phyloP scores from a whole-genome alignment of 2,329 filamentous ascomycete species.

The Fusarium clavum region DNA sequence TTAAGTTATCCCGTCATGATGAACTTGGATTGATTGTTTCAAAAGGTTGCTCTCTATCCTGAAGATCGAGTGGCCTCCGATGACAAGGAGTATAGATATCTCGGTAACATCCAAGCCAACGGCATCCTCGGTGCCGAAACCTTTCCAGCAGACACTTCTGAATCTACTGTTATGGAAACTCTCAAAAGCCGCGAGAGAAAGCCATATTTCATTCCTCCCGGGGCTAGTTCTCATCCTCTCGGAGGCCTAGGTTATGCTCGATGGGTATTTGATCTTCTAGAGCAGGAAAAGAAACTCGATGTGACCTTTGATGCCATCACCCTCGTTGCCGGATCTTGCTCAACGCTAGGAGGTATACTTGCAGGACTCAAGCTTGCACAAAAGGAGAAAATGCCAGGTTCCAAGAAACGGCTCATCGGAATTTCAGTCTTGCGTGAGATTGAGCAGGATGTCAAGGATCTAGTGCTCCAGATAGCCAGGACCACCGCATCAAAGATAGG shows the following conservation, averaged over 20 bases:
- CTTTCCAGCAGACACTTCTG: conserved; percentile 13
- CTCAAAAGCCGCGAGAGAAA: conserved; percentile 13
- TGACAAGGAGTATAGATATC: conserved; percentile 18
- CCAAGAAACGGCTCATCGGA: conserved; percentile 18
- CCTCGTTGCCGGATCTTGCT: conserved; percentile 27
- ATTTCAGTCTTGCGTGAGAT: conserved; percentile 11
- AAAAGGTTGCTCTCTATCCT: conserved; percentile 28
- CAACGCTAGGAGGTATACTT: conserved; percentile 21
- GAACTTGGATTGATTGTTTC: neutral
- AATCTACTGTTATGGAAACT: conserved; percentile 1
- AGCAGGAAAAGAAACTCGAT: conserved; percentile 17
- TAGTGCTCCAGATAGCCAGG: conserved; percentile 25
- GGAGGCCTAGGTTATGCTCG: conserved; percentile 30
- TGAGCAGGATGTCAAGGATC: neutral
- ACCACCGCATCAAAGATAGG: conserved; percentile 25
- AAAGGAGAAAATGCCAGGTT: conserved; percentile 1
- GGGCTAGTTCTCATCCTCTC: conserved; percentile 22
- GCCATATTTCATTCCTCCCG: conserved; percentile 24
- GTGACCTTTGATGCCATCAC: conserved; percentile 16
- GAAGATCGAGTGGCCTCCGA: conserved; percentile 7
- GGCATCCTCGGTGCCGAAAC: conserved; percentile 24
- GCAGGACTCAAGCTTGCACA: conserved; percentile 28
- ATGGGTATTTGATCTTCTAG: conserved; percentile 30
- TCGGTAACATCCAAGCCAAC: conserved; percentile 29
- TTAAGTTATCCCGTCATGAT: accelerated